Evolutionary conservation across 2,329 filamentous ascomycete species (phyloP), one percentile per base, ranked within the genome.

Genomic region (Penicillium psychrosexuale): DNA sequence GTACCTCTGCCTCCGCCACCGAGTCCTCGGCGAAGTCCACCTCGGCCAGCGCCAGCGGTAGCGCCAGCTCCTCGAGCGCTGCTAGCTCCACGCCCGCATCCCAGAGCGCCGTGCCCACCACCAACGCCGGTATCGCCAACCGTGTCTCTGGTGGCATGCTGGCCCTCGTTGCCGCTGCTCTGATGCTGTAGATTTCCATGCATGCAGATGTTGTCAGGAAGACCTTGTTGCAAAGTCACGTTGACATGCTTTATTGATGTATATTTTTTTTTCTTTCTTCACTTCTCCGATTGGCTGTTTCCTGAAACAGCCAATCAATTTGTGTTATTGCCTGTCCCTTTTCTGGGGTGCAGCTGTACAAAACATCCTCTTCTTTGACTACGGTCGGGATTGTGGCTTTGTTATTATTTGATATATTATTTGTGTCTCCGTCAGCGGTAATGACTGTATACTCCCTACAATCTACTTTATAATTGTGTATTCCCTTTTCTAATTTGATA

Each of bases 61-160:
- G 19, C 46, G 34, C 46, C 8, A 48, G 60, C 53, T 62, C 58
- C 48, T 57, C 63, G 22, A 4, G 22, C 22, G 22, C 22, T 24
- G 22, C 22, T 24, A 24, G 22, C 22, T 24, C 22, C 22, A 24
- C 22, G 22, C 19, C 19, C 13, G 15, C 39, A 12, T 46, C 62
- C 22, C 28, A 57, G 13, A 65, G 61, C 44, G 54, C 62, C 19
- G 64, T 70, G 36, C 66, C 71, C 34, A 63, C 66, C 61, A 60
- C 61, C 49, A 71, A 71, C 53, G 67, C 61, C 31, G 71, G 65
- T 34, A 61, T 66, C 27, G 51, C 57, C 40, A 66, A 72, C 63
- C 68, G 68, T 37, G 69, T 72, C 22, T 72, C 73, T 22, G 68
- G 68, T 44, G 65, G 69, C 44, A 58, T 75, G 62, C 44, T 74